Evolutionary conservation across 148 eudicot genomes (phyloP).

Genomic region (Diospyros lotus): DNA sequence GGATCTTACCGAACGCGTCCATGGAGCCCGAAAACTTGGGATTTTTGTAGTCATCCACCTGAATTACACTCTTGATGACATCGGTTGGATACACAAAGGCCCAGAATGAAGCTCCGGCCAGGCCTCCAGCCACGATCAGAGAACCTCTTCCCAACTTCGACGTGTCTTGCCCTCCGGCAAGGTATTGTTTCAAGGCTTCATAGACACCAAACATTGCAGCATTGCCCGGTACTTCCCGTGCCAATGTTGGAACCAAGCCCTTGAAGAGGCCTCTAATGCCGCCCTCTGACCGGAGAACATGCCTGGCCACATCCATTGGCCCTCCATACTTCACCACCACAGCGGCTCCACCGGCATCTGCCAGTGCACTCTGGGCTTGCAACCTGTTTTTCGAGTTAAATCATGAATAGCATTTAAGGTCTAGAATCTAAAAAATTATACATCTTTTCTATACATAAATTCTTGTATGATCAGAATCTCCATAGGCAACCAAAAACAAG

Average conservation of each 20-base stretch:
- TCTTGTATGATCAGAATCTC: no score
- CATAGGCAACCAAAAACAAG: not conserved
- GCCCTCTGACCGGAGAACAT: slow-evolving; percentile 66
- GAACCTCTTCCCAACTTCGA: slow-evolving; percentile 75
- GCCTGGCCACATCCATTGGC: slow-evolving; percentile 80
- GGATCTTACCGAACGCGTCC: slow-evolving; percentile 73
- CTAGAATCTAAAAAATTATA: not conserved
- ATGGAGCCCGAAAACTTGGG: slow-evolving; percentile 74
- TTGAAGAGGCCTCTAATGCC: slow-evolving; percentile 82
- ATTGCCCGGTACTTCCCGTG: slow-evolving; percentile 92
- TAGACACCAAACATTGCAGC: slow-evolving; percentile 93
- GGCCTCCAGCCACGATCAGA: slow-evolving; percentile 68
- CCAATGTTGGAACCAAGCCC: slow-evolving; percentile 82
- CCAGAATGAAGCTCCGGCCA: slow-evolving; percentile 92
- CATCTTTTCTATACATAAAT: not conserved
- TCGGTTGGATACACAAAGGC: slow-evolving; percentile 73
- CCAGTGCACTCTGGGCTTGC: slow-evolving; percentile 89
- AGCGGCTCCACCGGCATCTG: slow-evolving; percentile 42
- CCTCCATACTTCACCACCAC: slow-evolving; percentile 76
- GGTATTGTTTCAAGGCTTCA: slow-evolving; percentile 61
- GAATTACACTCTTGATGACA: slow-evolving; percentile 85
- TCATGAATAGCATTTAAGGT: slow-evolving; percentile 1
- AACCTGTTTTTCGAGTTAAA: slow-evolving; percentile 38
- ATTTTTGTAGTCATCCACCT: slow-evolving; percentile 72
- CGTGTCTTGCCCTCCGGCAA: slow-evolving; percentile 82